Base-by-base conservation (phyloP, 768 basidiomycete species). In the Phylloporus rhodoxanthus region DNA sequence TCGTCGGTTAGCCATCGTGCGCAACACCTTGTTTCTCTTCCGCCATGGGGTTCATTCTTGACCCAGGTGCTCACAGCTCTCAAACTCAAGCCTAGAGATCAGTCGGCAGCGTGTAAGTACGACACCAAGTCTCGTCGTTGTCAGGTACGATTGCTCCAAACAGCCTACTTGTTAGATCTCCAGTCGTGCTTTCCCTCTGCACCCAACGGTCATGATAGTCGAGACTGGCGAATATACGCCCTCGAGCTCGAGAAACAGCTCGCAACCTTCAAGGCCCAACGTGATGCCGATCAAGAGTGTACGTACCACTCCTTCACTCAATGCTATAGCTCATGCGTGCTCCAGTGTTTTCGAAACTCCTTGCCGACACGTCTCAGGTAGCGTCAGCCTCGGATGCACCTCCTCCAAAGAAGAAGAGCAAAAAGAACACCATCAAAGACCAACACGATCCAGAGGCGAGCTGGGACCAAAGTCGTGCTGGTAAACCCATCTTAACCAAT, bases 141-240 rank as follows among this genome's bases (percentile, higher is more conserved):
- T 7, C 19, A 43, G 43, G n/a, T 21, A 41, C 44, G 9, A 48
- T 28, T 23, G 5, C 32, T n/a, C 21, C 48, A 15, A 19, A 50
- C 39, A 68, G 64, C 64, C 29, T 66, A 64, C 46, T 26, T 66
- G 25, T 48, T 62, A 2, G 66, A 64, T 25, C 58, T 67, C 8
- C 60, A 53, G 26, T 49, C 66, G 7, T 48, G n/a, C 6, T 66
- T 67, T 34, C 60, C 64, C 1, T n/a, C 49, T 29, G n/a, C 47
- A 7, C 45, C 45, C 47, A 19, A 47, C 33, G 30, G 43, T 14
- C 23, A 30, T 3, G 23, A 17, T 3, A 4, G 8, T 26, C 55
- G 30, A 36, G 48, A 51, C 8, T 67, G 66, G 66, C 57, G 58
- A 41, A 45, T 50, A 5, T 64, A 64, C 32, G 62, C 64, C n/a